These are phyloP conservation scores for Kluyveromyces lactis DNA, from an alignment of 805 yeast species.

Conservation along the genomic window DNA sequence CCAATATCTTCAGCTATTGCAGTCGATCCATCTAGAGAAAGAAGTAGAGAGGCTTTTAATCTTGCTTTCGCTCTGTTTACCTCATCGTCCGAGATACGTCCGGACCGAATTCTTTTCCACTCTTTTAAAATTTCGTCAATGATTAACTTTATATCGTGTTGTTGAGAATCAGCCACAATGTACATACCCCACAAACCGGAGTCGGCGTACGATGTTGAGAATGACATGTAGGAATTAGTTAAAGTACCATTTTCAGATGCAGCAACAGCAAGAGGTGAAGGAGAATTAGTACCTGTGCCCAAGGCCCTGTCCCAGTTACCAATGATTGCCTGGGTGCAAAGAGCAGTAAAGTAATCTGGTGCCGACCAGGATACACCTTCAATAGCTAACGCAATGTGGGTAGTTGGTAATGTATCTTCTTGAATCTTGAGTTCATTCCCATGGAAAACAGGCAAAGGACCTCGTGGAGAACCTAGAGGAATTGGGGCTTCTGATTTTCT, in stretches of 20 bases:
- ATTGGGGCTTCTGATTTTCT: slow-evolving; percentile 41
- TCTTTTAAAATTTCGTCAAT: slow-evolving; percentile 72
- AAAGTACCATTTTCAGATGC: slow-evolving; percentile 46
- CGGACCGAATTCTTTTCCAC: slow-evolving; percentile 79
- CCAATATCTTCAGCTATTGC: slow-evolving; percentile 98
- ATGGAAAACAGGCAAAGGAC: slow-evolving; percentile 65
- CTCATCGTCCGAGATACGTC: slow-evolving; percentile 73
- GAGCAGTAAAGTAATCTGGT: slow-evolving; percentile 88
- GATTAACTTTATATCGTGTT: slow-evolving; percentile 54
- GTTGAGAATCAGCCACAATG: slow-evolving; percentile 69
- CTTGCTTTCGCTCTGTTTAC: slow-evolving; percentile 93
- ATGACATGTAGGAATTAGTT: slow-evolving; percentile 94
- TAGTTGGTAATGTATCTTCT: slow-evolving; percentile 75
- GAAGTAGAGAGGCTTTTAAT: slow-evolving; percentile 80
- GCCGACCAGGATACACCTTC: slow-evolving; percentile 98
- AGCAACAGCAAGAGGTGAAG: slow-evolving; percentile 70
- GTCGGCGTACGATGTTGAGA: slow-evolving; percentile 94
- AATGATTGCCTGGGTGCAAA: slow-evolving; percentile 92
- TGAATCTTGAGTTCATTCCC: slow-evolving; percentile 82
- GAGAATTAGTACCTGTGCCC: slow-evolving; percentile 75
- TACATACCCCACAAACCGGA: slow-evolving; percentile 98
- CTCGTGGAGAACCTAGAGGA: slow-evolving; percentile 60
- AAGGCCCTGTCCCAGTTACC: slow-evolving; percentile 96
- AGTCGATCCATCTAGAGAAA: slow-evolving; percentile 90
- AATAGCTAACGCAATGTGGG: slow-evolving; percentile 90